A percentile compares a stretch with the other conserved stretches of the same genome.
Conservation (phyloP, 2,329 filamentous ascomycete genomes). For the Colletotrichum plurivorum region DNA sequence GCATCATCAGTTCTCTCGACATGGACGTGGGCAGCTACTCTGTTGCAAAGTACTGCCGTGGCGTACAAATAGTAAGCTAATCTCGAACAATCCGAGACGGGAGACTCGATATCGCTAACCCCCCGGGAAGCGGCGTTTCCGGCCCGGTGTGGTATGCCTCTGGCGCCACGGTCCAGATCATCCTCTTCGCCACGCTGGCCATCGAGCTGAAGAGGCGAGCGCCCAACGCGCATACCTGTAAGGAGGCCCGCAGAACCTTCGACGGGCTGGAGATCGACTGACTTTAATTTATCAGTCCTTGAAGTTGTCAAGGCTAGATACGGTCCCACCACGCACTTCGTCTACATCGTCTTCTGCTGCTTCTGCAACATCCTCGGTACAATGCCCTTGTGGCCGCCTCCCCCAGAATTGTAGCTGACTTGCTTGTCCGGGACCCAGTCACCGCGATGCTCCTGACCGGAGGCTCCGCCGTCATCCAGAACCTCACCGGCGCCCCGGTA, state of each 20-base stretch:
- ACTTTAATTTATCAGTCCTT: constrained; percentile 61
- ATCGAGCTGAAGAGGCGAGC: constrained; percentile 91
- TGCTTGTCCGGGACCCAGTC: constrained; percentile 71
- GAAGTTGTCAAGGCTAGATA: constrained; percentile 88
- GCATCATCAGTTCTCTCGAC: constrained; percentile 91
- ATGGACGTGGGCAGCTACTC: constrained; percentile 93
- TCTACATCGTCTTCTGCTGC: constrained; percentile 85
- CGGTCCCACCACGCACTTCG: constrained; percentile 77
- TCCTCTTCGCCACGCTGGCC: constrained; percentile 90
- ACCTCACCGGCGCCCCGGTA: constrained; percentile 62
- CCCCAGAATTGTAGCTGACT: no score
- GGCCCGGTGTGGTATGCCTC: constrained; percentile 74
- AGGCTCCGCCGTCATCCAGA: constrained; percentile 60
- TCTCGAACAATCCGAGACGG: fast-evolving
- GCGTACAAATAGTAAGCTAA: constrained; percentile 76
- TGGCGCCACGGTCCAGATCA: constrained; percentile 87
- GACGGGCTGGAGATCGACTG: not conserved
- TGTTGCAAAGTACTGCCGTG: constrained; percentile 84
- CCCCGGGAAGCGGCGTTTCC: constrained; percentile 63
- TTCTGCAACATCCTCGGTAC: constrained; percentile 80
- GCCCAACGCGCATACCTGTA: constrained; percentile 84
- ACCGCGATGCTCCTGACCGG: constrained; percentile 92
- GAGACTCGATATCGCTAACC: not conserved
- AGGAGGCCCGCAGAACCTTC: no score
- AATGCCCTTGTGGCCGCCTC: no score